A percentile compares a stretch with the other conserved stretches of the same genome.
phyloP scores from a whole-genome alignment of 164 flowering plant species.

The Litsea cubeba region DNA sequence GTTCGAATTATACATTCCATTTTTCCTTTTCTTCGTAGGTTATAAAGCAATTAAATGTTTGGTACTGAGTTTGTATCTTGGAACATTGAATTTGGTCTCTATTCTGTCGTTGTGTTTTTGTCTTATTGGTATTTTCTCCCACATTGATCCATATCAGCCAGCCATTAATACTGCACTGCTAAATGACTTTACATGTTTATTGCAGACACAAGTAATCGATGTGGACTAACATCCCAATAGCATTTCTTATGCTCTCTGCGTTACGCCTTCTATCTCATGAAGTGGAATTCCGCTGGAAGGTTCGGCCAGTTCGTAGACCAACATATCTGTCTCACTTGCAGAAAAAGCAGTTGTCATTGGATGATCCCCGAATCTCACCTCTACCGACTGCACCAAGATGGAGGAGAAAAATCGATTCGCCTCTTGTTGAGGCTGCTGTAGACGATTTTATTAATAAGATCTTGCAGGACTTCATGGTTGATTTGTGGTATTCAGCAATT shows the following conservation, averaged over 20 bases:
- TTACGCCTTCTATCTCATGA: slow-evolving; percentile 51
- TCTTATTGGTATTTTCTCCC: not conserved
- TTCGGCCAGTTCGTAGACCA: slow-evolving; percentile 24
- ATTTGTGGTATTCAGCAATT: slow-evolving; percentile 88
- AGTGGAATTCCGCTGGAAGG: slow-evolving; percentile 77
- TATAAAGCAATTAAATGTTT: no score
- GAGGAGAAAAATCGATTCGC: slow-evolving; percentile 86
- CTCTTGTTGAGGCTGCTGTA: slow-evolving; percentile 78
- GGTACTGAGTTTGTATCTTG: no score
- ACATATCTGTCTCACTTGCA: slow-evolving; percentile 70
- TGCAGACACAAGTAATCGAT: slow-evolving; percentile 83
- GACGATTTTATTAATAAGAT: slow-evolving; percentile 65
- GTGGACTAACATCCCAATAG: slow-evolving; percentile 88
- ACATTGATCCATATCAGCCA: not conserved
- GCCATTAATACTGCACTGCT: not conserved
- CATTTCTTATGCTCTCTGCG: slow-evolving; percentile 57
- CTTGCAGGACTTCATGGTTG: slow-evolving; percentile 74
- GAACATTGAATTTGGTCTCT: no score
- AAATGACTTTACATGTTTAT: slow-evolving; percentile 7
- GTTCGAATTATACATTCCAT: no score
- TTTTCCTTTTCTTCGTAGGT: slow-evolving; percentile 35
- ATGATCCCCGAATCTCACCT: slow-evolving; percentile 70
- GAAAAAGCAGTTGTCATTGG: slow-evolving; percentile 68
- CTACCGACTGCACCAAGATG: slow-evolving; percentile 45
- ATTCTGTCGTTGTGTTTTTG: not conserved